phyloP scores from a whole-genome alignment of 371 early-diverging fungal species.

The Furculomyces boomerangus region DNA sequence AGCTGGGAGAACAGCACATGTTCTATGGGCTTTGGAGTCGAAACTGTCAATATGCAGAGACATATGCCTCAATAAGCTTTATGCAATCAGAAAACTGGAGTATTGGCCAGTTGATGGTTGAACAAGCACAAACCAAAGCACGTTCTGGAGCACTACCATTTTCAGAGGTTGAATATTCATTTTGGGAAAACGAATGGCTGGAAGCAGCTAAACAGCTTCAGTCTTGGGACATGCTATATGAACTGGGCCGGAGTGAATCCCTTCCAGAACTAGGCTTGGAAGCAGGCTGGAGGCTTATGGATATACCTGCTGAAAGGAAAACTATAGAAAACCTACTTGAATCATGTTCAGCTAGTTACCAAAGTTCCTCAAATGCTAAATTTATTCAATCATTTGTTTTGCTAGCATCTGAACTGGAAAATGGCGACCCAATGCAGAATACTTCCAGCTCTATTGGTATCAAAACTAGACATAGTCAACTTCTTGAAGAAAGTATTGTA shows the following conservation, averaged over 20 bases:
- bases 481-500: constrained; percentile 81
- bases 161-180: constrained; percentile 87
- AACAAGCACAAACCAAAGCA: constrained; percentile 85
- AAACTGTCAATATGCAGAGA: constrained; percentile 81
- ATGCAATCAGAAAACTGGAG: constrained; percentile 91
- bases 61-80: constrained; percentile 87
- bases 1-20: constrained; percentile 73
- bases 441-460: too few species aligned
- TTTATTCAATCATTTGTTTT: too few species aligned
- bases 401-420: too few species aligned
- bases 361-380: too few species aligned
- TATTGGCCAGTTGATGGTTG: constrained; percentile 82
- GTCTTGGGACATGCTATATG: constrained; percentile 95
- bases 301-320: neutral
- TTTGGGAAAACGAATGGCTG: constrained; percentile 98
- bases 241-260: constrained; percentile 78
- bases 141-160: constrained; percentile 72
- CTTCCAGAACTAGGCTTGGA: constrained; percentile 40
- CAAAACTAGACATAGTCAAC: too few species aligned
- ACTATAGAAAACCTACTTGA: neutral
- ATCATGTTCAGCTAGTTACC: neutral
- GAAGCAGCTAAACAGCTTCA: constrained; percentile 81
- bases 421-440: too few species aligned
- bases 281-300: neutral
- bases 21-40: constrained; percentile 87